Evolutionary conservation across 805 yeast genomes (phyloP).

Genomic region (Candida ortonii): DNA sequence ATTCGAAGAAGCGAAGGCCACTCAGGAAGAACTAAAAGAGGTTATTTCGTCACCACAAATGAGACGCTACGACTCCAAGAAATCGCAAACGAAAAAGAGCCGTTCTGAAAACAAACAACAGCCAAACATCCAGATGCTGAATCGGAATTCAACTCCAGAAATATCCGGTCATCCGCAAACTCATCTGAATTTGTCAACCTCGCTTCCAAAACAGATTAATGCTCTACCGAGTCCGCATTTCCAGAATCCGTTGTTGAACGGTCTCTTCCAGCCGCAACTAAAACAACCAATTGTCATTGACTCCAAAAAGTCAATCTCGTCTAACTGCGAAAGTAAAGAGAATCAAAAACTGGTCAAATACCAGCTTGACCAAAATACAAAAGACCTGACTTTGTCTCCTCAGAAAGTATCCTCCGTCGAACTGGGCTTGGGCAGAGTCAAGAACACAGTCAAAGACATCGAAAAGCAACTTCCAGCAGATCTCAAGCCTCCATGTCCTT

Average conservation of each 20-base stretch:
- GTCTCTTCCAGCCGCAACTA: slow-evolving; percentile 26
- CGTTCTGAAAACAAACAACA: slow-evolving; percentile 1
- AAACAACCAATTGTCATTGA: slow-evolving; percentile 25
- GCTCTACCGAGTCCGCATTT: slow-evolving; percentile 14
- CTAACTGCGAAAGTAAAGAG: too few relatives aligned
- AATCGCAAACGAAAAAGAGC: slow-evolving; percentile 2
- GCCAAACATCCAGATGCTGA: neutral
- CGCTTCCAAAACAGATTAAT: neutral
- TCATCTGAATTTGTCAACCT: too few relatives aligned
- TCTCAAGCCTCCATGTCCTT: slow-evolving; percentile 15
- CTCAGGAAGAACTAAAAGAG: slow-evolving; percentile 48
- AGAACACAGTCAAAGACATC: slow-evolving; percentile 26
- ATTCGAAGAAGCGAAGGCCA: slow-evolving; percentile 57
- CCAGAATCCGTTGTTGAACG: slow-evolving; percentile 15
- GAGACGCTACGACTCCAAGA: slow-evolving; percentile 5
- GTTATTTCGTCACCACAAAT: slow-evolving; percentile 10
- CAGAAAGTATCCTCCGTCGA: slow-evolving; percentile 16
- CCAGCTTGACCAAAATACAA: slow-evolving; percentile 12
- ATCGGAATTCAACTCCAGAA: too few relatives aligned
- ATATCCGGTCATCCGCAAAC: neutral
- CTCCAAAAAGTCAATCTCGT: neutral
- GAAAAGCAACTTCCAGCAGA: slow-evolving; percentile 19
- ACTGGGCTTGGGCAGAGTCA: slow-evolving; percentile 26
- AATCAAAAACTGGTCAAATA: too few relatives aligned
- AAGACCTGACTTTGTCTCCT: slow-evolving; percentile 19